Evolutionary conservation across 2,329 filamentous ascomycete species (phyloP), one percentile per base, ranked within the genome.

Genomic region (Claviceps sorghi): DNA sequence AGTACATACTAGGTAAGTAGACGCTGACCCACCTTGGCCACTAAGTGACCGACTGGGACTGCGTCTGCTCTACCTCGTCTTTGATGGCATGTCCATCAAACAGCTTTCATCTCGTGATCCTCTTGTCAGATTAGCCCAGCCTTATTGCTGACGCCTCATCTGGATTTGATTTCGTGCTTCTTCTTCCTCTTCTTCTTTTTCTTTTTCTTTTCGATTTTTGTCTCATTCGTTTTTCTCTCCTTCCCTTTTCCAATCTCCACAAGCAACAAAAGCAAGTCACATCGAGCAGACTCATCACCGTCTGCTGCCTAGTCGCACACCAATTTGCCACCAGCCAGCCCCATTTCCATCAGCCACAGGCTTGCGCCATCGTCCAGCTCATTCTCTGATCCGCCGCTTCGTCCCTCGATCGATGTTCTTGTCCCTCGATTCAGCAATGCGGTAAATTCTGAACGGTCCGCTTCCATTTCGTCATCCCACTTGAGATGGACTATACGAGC

Each of bases 401-500:
- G n/a, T 4, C 22, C 21, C 36, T 46, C 42, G 40, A 32, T 21
- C 32, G 7, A 40, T 29, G 29, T 7, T 38, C 26, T n/a, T 11
- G n/a, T 19, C n/a, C n/a, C 15, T 17, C 9, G 21, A 2, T 13
- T 26, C 43, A 11, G 44, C 36, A n/a, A 53, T 53, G 52, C 48
- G 40, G 22, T 51, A 48, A n/a, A 26, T 1, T 9, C n/a, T 3
- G 45, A 40, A 30, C 26, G 32, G 17, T 1, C 19, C 15, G 29
- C n/a, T 21, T n/a, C 5, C 9, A 34, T 30, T 22, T 36, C 22
- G 19, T 7, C 21, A 40, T 26, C 8, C n/a, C 29, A 32, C n/a
- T n/a, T 63, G 30, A 59, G 34, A 87, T 88, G 82, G 82, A 87
- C 66, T 84, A 84, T 62, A 78, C 82, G 38, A 79, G 84, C 63